Base-by-base conservation (phyloP, 2,329 filamentous ascomycete species). In the Neofusicoccum cordaticola region DNA sequence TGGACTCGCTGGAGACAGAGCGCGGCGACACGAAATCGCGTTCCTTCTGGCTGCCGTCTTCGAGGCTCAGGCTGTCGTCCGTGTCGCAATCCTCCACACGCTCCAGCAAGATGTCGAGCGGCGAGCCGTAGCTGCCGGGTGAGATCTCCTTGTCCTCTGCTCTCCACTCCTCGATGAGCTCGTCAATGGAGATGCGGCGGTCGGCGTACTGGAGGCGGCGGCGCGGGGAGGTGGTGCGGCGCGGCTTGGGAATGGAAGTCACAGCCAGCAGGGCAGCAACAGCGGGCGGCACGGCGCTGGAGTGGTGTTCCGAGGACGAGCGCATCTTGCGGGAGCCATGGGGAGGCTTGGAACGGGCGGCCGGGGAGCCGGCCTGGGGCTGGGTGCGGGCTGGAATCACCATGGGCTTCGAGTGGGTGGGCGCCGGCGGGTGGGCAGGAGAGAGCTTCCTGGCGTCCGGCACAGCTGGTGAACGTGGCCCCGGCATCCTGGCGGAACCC, bases 201-300 rank as follows among this genome's bases (percentile, higher is more conserved):
- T 76, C 71, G 72, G 67, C 77, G 72, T 72, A 79, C 75, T 75
- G 66, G 6, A 52, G 56, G 12, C 75, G 74, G 9, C 76, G 76
- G 66, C 75, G 74, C 3, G 75, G 77, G 51, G 75, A 75, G 48
- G 75, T 75, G 31, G 56, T 19, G 8, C 60, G 67, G 27, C 69
- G 73, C 65, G 82, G 83, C 19, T 81, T 80, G 2, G 85, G 86
- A 56, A 88, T 88, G 2, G 84, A 77, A 1, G 86, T 88, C 51
- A 86, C 81, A 63, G 86, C 83, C 39, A 88, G 75, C 63, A 88
- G 75, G 9, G 84, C 84, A 31, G 84, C 84, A 58, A 87, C 81
- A 22, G 84, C 81, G n/a, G 82, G 79, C 15, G 84, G 83, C 4
- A 86, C 71, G 9, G 80, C 79, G 69, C 76, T 80, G 66, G 73